Conservation (phyloP, 345 rosid genomes). For the Reutealis trisperma region DNA sequence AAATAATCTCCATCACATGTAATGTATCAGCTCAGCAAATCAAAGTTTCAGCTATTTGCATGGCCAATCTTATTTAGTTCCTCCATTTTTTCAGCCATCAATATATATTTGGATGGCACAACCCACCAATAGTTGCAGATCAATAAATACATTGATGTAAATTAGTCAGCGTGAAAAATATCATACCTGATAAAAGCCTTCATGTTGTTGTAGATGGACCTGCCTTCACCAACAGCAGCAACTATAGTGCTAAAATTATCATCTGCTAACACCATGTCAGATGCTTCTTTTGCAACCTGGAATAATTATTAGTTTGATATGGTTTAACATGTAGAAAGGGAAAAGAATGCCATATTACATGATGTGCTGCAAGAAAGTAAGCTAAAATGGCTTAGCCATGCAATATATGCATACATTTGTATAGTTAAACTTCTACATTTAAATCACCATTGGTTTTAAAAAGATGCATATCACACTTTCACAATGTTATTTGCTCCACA, state of each 20-base stretch:
- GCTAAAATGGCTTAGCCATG: background rate
- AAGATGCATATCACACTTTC: background rate
- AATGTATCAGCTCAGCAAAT: background rate
- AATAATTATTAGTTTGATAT: background rate
- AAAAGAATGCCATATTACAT: background rate
- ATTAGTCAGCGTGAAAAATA: background rate
- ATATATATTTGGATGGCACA: background rate
- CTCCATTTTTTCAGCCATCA: background rate
- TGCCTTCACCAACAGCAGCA: constrained; percentile 96
- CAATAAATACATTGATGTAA: background rate
- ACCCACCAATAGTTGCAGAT: background rate
- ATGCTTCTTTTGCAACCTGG: constrained; percentile 98
- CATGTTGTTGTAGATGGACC: constrained; percentile 94
- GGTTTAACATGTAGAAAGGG: background rate
- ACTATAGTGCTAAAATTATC: constrained; percentile 97
- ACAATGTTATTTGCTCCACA: background rate
- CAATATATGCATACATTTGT: background rate
- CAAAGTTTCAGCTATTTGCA: background rate
- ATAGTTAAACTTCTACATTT: background rate
- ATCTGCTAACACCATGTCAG: constrained; percentile 99
- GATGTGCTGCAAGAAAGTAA: background rate
- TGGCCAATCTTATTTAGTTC: background rate
- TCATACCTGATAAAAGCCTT: constrained; percentile 94
- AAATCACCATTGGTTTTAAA: background rate
- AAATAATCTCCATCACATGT: background rate